Evolutionary conservation across 1,139 yeast species (phyloP).

Genomic region (Yamadazyma aaseri): DNA sequence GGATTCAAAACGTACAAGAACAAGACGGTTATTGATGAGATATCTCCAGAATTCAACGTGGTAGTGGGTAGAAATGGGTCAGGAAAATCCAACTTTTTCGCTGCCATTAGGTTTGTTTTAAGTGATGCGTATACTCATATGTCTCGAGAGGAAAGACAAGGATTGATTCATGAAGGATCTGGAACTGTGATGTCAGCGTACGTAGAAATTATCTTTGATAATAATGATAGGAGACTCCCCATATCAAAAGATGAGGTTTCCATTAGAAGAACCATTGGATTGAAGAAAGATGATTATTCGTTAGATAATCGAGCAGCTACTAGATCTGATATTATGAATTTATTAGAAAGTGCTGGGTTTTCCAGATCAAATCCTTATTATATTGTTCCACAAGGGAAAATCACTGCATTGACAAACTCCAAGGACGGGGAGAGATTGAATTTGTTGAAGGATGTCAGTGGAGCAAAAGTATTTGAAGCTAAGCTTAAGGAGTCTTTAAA

Average conservation of each 20-base stretch:
- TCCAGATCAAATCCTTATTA: slow-evolving; percentile 90
- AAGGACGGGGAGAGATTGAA: slow-evolving; percentile 78
- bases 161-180: slow-evolving; percentile 85
- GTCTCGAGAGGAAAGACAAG: slow-evolving; percentile 87
- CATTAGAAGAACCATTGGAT: slow-evolving; percentile 84
- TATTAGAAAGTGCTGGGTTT: slow-evolving; percentile 90
- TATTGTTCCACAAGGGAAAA: slow-evolving; percentile 95
- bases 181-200: slow-evolving; percentile 92
- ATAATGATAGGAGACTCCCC: slow-evolving; percentile 73
- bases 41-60: slow-evolving; percentile 83
- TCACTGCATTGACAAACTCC: slow-evolving; percentile 82
- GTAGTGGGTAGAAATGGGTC: slow-evolving; percentile 96
- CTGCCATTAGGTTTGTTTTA: slow-evolving; percentile 89
- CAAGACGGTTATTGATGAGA: slow-evolving; percentile 70
- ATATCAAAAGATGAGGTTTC: slow-evolving; percentile 65
- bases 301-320: slow-evolving; percentile 78
- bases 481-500: slow-evolving; percentile 76
- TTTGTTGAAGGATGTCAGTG: slow-evolving; percentile 88
- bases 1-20: slow-evolving; percentile 95
- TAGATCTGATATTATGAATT: slow-evolving; percentile 75
- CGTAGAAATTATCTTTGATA: slow-evolving; percentile 87
- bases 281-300: slow-evolving; percentile 88
- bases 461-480: slow-evolving; percentile 87
- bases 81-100: slow-evolving; percentile 94
- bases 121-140: slow-evolving; percentile 88